Evolutionary conservation across 169 alveolate genomes (phyloP).

Genomic region (Cryptosporidium meleagridis): DNA sequence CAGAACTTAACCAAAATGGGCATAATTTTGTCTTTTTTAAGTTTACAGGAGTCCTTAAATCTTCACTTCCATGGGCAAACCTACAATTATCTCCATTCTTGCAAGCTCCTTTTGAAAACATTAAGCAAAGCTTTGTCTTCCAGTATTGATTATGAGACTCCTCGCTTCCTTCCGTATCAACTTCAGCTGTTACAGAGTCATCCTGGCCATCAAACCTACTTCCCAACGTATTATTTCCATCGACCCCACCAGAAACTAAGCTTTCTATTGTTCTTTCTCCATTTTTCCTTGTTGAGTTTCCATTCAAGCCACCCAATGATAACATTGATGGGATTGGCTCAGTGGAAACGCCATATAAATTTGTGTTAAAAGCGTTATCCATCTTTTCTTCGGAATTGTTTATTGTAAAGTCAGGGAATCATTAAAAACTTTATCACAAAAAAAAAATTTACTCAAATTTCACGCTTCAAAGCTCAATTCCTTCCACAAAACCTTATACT

Average conservation of each 20-base stretch:
- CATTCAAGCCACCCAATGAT: background rate
- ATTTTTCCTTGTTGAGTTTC: background rate
- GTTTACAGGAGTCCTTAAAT: conserved; percentile 74
- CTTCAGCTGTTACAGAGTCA: background rate
- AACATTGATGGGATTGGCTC: background rate
- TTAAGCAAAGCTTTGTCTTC: conserved; percentile 73
- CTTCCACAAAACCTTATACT: background rate
- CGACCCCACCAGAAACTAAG: background rate
- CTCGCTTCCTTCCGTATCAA: conserved; percentile 10
- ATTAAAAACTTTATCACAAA: background rate
- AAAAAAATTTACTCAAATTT: background rate
- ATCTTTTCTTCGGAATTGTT: conserved; percentile 4
- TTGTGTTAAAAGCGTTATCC: conserved; percentile 21
- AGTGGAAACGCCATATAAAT: background rate
- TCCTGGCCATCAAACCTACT: conserved; percentile 2
- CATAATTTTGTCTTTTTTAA: conserved; percentile 75
- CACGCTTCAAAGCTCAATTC: background rate
- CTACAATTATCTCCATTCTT: conserved; percentile 70
- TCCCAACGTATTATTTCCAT: background rate
- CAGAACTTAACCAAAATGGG: conserved; percentile 69
- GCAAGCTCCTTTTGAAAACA: conserved; percentile 68
- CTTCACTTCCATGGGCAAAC: conserved; percentile 76
- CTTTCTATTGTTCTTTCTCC: background rate
- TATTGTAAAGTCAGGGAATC: background rate
- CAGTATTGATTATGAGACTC: conserved; percentile 61